phyloP scores from a whole-genome alignment of 108 stramenopile genomes.

The Cylindrotheca closterium region DNA sequence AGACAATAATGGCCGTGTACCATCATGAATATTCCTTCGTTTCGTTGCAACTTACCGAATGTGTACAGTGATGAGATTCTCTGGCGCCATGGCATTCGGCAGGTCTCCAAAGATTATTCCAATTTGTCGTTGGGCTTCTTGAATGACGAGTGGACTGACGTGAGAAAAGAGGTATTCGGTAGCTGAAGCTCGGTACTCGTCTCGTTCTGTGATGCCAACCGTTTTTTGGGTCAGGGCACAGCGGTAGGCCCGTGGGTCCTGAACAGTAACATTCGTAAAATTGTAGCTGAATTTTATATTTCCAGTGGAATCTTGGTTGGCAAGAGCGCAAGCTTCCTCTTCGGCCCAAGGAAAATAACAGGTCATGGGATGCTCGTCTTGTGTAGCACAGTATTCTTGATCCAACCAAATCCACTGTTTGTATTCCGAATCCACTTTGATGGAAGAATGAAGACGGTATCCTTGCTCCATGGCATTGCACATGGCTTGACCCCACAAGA shows the following conservation, averaged over 20 bases:
- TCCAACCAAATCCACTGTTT: slow-evolving; percentile 50
- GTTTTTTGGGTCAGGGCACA: not conserved
- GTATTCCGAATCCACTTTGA: slow-evolving; percentile 7
- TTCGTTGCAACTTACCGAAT: slow-evolving; percentile 23
- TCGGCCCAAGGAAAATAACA: slow-evolving; percentile 56
- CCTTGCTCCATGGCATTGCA: slow-evolving; percentile 47
- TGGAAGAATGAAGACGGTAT: slow-evolving; percentile 13
- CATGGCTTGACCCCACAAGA: slow-evolving; percentile 49
- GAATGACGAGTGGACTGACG: slow-evolving; percentile 44
- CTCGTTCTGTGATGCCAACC: not conserved
- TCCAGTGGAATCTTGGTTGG: too few relatives aligned
- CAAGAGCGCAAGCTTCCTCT: too few relatives aligned
- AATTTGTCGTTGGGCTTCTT: slow-evolving; percentile 58
- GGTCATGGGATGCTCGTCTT: slow-evolving; percentile 24
- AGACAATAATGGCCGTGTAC: too few relatives aligned
- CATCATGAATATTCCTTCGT: too few relatives aligned
- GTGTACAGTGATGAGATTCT: slow-evolving; percentile 56
- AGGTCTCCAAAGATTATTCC: slow-evolving; percentile 29
- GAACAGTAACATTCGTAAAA: not conserved
- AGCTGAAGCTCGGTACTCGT: slow-evolving; percentile 30
- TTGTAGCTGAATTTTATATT: too few relatives aligned
- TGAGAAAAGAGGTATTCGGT: slow-evolving; percentile 54
- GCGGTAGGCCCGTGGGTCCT: not conserved
- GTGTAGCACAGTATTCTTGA: slow-evolving; percentile 30
- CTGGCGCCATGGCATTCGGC: slow-evolving; percentile 21